These are phyloP conservation scores for Gastrodia elata DNA, from an alignment of 106 monocot genomes.

Conservation along the genomic window DNA sequence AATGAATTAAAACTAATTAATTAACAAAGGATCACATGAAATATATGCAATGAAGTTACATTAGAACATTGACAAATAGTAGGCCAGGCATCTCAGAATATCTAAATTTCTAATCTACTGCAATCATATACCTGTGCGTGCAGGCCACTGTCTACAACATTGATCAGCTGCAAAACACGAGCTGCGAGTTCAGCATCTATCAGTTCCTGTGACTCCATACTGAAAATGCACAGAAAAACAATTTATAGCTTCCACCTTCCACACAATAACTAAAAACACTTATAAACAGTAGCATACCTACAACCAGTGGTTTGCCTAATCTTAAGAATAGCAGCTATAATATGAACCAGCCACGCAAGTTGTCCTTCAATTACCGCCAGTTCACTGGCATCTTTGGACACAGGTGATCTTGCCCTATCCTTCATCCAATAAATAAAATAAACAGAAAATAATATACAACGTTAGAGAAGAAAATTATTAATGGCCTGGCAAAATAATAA, in stretches of 20 bases:
- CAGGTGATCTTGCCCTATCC: slow-evolving; percentile 64
- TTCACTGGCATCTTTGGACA: slow-evolving; percentile 43
- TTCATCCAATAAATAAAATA: slow-evolving; percentile 14
- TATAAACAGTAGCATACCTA: slow-evolving; percentile 28
- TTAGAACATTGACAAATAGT: background rate
- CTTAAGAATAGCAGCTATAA: slow-evolving; percentile 92
- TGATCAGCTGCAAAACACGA: slow-evolving; percentile 90
- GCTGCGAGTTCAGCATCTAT: slow-evolving; percentile 99
- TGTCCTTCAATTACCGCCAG: slow-evolving; percentile 84
- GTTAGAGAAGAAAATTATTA: background rate
- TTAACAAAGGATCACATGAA: slow-evolving; percentile 2
- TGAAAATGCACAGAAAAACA: slow-evolving; percentile 15
- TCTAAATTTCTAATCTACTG: background rate
- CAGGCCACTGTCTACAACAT: slow-evolving; percentile 77
- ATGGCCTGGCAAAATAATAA: background rate
- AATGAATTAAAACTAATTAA: background rate
- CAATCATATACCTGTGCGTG: slow-evolving; percentile 63
- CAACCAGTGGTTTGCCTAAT: slow-evolving; percentile 63
- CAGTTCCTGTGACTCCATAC: slow-evolving; percentile 76
- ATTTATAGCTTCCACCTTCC: background rate
- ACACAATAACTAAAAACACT: background rate
- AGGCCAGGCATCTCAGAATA: background rate
- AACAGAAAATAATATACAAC: slow-evolving; percentile 5
- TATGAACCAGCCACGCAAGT: slow-evolving; percentile 89
- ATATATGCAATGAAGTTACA: background rate